A percentile compares a stretch with the other conserved stretches of the same genome.
Conservation (phyloP, 768 basidiomycete genomes). For the Agrocybe pediades region DNA sequence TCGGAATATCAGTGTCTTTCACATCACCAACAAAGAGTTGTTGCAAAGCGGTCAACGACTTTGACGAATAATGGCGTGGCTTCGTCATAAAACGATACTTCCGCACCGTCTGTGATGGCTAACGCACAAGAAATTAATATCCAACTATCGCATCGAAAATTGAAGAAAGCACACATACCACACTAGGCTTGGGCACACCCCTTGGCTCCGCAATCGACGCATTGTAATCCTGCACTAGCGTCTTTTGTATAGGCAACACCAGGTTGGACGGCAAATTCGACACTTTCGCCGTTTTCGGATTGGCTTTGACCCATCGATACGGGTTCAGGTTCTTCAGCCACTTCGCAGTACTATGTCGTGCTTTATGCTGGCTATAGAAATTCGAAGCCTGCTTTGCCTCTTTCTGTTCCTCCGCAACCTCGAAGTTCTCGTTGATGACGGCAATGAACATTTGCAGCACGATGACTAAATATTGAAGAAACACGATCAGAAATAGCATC, state of each 20-base stretch:
- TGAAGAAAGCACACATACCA: constrained; percentile 12
- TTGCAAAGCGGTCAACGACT: constrained; percentile 62
- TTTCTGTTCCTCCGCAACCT: constrained; percentile 90
- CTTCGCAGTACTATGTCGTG: constrained; percentile 45
- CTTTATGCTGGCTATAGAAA: constrained; percentile 63
- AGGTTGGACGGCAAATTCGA: constrained; percentile 72
- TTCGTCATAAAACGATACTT: constrained; percentile 28
- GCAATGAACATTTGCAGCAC: constrained; percentile 96
- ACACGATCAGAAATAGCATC: constrained; percentile 2
- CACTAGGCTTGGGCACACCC: constrained; percentile 2
- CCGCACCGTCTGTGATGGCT: constrained; percentile 27
- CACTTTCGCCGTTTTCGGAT: constrained; percentile 71
- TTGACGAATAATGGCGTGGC: constrained; percentile 53
- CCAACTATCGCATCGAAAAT: neutral
- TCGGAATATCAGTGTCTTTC: constrained; percentile 55
- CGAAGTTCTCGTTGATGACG: constrained; percentile 95
- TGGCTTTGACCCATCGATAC: constrained; percentile 79
- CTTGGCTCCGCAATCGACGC: constrained; percentile 32
- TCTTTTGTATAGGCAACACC: constrained; percentile 79
- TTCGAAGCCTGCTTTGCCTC: constrained; percentile 75
- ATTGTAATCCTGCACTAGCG: constrained; percentile 62
- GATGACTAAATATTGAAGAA: constrained; percentile 59
- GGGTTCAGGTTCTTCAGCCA: constrained; percentile 86
- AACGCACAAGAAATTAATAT: neutral
- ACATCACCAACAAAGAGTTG: constrained; percentile 64